Base-by-base conservation (phyloP, 306 rosid genomes). In the Argentina anserina region DNA sequence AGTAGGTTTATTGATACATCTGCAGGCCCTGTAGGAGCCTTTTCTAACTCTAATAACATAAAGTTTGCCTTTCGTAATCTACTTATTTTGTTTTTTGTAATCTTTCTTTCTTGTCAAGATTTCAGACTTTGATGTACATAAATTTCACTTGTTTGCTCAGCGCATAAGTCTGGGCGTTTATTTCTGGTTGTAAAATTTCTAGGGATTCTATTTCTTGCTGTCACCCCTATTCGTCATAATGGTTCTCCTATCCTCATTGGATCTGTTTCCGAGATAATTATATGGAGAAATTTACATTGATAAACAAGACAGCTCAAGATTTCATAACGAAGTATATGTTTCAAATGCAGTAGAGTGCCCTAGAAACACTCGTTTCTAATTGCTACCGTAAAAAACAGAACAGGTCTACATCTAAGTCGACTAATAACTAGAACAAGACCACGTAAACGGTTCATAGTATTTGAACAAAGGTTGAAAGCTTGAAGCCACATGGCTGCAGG, bases 121-220 rank as follows among this genome's bases (percentile, higher is more conserved):
- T 70, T 78, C 56, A 29, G 84, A 93, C 85, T 79, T 73, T 79
- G 77, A 68, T 91, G 98, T 90, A 91, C 70, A 87, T 91, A 58
- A 25, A 83, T 90, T 87, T 79, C 80, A 82, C 81, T 84, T 82
- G 84, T 83, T 81, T 82, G 86, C 85, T 81, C 87, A 62, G 71
- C 89, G 86, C 93, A 72, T 41, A 76, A 80, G 80, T 83, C 97
- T 83, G 77, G 80, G 84, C 82, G 82, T 87, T 85, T 88, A 79
- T 87, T 91, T 69, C 43, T 60, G 82, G 73, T 45, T 73, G 69
- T 55, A 12, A 42, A 82, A 34, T n/a, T 79, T 77, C 69, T 67
- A 68, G 53, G 70, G 65, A 21, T 37, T 59, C 73, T 73, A 34
- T 52, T 68, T 42, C 60, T 25, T 81, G 76, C 63, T 66, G 39